Evolutionary conservation across 208 protist species (phyloP), one percentile per base, ranked within the genome.

Genomic region (Trypanosoma mega): DNA sequence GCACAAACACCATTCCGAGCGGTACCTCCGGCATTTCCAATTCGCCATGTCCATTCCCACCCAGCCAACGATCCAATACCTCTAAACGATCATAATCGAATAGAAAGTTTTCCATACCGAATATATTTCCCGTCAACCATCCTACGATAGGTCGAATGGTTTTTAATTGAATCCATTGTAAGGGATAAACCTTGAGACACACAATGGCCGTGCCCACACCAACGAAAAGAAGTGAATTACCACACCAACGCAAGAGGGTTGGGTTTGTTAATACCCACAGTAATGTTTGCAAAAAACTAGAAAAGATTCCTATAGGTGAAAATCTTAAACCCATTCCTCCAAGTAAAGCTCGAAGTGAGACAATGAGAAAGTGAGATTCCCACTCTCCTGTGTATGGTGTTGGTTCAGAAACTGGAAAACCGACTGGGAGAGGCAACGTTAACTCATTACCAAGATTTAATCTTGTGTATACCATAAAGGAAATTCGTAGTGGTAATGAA

Each of bases 21-120:
- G 49, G 65, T 41, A 75, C 54, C 41, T 68, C 62, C 23, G 79
- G 77, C 64, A 81, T 58, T 11, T 57, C 57, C 30, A 85, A 36
- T 26, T 80, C 69, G 16, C 71, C 68, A 37, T 72, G 63, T 0
- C 55, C 63, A 20, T 78, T 59, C 2, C 53, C 29, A 11, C 44
- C 43, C 31, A 90, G 48, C 60, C 80, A 81, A 1, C 46, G 39
- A 47, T 85, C 73, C 27, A 84, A 34, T 31, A 68, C 52, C 23
- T 21, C 37, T 11, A 66, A n/a, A 24, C 74, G 74, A 14, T 84
- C 76, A 29, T 33, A 36, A 41, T 87, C 79, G 53, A 92, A 89
- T 27, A 92, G 68, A 67, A 82, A 92, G 18, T 63, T 56, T 52
- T 85, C 85, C 68, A 92, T 65, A 26, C 59, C 47, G 29, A 86